Conservation (phyloP, 495 filamentous ascomycete species). For the Tuber melanosporum region DNA sequence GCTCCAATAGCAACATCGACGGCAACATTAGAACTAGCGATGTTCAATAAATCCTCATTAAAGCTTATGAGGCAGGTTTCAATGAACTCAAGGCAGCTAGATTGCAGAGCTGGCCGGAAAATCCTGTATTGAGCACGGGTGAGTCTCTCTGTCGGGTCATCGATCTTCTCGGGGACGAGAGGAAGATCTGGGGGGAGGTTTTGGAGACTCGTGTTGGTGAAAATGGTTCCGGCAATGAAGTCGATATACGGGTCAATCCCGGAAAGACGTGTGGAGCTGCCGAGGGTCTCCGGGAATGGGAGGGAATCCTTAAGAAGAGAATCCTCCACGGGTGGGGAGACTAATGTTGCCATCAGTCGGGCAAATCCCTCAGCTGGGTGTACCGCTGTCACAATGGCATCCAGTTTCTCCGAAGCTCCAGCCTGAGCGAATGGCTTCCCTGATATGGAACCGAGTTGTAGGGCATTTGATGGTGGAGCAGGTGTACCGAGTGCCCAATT, state of each 20-base stretch:
- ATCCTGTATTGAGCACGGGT: constrained; percentile 37
- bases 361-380: constrained; percentile 63
- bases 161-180: constrained; percentile 26
- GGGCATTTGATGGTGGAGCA: constrained; percentile 21
- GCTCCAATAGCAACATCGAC: constrained; percentile 67
- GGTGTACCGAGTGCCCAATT: constrained; percentile 35
- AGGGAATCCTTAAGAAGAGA: constrained; percentile 61
- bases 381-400: constrained; percentile 37
- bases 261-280: constrained; percentile 66
- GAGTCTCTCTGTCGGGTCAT: constrained; percentile 36
- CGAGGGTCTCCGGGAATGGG: constrained; percentile 82
- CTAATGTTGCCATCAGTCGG: constrained; percentile 60
- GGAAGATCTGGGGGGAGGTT: constrained; percentile 38
- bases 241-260: constrained; percentile 91
- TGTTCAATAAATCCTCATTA: constrained; percentile 85
- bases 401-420: constrained; percentile 38
- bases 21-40: constrained; percentile 62
- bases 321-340: constrained; percentile 55
- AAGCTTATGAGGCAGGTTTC: constrained; percentile 68
- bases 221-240: constrained; percentile 61
- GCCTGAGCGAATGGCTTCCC: constrained; percentile 31
- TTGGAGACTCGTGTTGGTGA: constrained; percentile 34
- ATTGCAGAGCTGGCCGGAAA: constrained; percentile 50
- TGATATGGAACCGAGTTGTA: constrained; percentile 28
- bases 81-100: constrained; percentile 73